Percentiles rank a stretch among this genome's conserved stretches.
Evolutionary conservation across 2,329 filamentous ascomycete species (phyloP).

Genomic region (Scedosporium apiospermum): DNA sequence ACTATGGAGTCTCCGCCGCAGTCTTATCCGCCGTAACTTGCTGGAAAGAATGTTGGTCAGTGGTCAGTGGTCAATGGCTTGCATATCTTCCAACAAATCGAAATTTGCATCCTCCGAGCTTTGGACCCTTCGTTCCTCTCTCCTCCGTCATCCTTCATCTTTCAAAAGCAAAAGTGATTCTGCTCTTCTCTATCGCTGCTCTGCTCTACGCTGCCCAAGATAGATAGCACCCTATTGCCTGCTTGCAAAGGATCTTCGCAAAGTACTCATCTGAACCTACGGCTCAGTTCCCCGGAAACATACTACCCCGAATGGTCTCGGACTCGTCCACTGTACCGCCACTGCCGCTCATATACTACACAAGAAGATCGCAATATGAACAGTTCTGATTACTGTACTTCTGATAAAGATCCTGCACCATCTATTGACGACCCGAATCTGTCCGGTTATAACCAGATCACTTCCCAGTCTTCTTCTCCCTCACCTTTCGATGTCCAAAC

Average conservation of each 20-base stretch:
- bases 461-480: not conserved
- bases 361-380: not conserved
- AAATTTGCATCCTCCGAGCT: not conserved
- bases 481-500: constrained; percentile 4
- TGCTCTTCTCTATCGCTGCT: not conserved
- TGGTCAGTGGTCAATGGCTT: not conserved
- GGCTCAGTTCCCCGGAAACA: constrained; percentile 1
- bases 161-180: not conserved
- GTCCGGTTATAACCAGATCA: not conserved
- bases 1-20: not conserved
- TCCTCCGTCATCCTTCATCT: not conserved
- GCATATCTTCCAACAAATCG: not conserved
- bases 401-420: constrained; percentile 2
- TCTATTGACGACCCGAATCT: not conserved
- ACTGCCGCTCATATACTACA: not conserved
- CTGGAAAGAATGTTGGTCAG: not conserved
- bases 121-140: not conserved
- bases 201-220: not conserved
- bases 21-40: not conserved
- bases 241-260: not conserved
- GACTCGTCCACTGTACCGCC: not conserved
- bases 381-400: constrained; percentile 2
- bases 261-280: not conserved
- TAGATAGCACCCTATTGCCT: not conserved
- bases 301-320: not conserved